These are phyloP conservation scores for Hymenochaete sp. DNA, from an alignment of 1,284 basidiomycete genomes.

Conservation along the genomic window DNA sequence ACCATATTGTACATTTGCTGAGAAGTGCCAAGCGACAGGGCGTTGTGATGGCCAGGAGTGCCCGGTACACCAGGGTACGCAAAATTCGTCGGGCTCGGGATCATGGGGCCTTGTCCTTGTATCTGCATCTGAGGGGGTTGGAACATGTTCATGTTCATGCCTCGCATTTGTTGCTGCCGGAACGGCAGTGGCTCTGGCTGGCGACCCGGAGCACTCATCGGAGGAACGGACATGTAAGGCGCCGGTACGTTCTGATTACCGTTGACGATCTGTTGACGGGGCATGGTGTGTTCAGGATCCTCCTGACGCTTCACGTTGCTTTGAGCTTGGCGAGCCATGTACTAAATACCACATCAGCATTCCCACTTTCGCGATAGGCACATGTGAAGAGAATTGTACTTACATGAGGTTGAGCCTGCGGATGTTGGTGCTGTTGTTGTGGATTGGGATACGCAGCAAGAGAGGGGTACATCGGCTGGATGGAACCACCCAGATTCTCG, in stretches of 20 bases:
- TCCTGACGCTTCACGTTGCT: conserved; percentile 31
- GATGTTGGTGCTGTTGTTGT: conserved; percentile 30
- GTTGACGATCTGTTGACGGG: conserved; percentile 32
- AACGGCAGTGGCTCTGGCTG: conserved; percentile 38
- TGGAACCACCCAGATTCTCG: conserved; percentile 33
- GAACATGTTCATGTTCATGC: conserved; percentile 16
- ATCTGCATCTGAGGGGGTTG: conserved; percentile 38
- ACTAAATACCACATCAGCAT: conserved; percentile 25
- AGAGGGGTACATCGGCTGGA: conserved; percentile 66
- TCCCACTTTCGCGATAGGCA: conserved; percentile 1
- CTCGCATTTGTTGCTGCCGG: conserved; percentile 41
- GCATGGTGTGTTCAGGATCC: conserved; percentile 44
- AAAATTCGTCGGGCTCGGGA: conserved; percentile 46
- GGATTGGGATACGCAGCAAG: conserved; percentile 36
- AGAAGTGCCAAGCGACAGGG: conserved; percentile 56
- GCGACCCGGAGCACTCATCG: conserved; percentile 23
- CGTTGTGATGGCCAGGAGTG: conserved; percentile 26
- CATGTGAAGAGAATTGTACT: neutral
- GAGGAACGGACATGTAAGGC: conserved; percentile 26
- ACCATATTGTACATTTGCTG: conserved; percentile 76
- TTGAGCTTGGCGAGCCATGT: conserved; percentile 1
- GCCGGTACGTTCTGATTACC: conserved; percentile 8
- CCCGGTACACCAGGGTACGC: conserved; percentile 46
- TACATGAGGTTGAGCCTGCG: neutral
- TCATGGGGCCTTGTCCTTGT: conserved; percentile 34